These are phyloP conservation scores for Amaranthus palmeri DNA, from an alignment of 148 eudicot species.

Conservation along the genomic window DNA sequence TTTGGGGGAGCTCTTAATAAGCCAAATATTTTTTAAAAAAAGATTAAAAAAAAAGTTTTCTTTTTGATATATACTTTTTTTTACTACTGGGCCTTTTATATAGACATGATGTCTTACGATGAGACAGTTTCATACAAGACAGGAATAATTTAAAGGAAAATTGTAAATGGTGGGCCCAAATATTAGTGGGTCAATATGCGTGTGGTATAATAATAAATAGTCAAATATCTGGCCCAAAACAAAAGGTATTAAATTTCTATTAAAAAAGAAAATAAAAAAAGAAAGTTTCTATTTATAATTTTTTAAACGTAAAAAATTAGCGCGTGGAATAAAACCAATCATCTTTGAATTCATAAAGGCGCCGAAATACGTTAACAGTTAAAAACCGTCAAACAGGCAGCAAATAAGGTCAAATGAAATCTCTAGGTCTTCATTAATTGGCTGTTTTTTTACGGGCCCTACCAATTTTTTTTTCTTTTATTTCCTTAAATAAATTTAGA, in stretches of 20 bases:
- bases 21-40: too few species aligned
- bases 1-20: too few species aligned
- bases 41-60: too few species aligned
- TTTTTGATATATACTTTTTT: too few species aligned
- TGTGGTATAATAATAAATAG: not conserved
- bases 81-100: too few species aligned
- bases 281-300: too few species aligned
- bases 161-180: not conserved
- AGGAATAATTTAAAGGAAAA: not conserved
- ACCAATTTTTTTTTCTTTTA: not conserved
- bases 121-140: too few species aligned
- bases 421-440: not conserved
- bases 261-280: not conserved
- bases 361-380: conserved; percentile 20
- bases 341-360: conserved; percentile 12
- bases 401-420: not conserved
- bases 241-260: too few species aligned
- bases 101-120: too few species aligned
- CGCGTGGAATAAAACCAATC: not conserved
- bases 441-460: not conserved
- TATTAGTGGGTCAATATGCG: conserved; percentile 12
- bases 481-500: too few species aligned
- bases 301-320: not conserved
- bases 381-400: too few species aligned
- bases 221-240: conserved; percentile 17